Conservation (phyloP, 352 stramenopile species). For the Phytophthora melonis region DNA sequence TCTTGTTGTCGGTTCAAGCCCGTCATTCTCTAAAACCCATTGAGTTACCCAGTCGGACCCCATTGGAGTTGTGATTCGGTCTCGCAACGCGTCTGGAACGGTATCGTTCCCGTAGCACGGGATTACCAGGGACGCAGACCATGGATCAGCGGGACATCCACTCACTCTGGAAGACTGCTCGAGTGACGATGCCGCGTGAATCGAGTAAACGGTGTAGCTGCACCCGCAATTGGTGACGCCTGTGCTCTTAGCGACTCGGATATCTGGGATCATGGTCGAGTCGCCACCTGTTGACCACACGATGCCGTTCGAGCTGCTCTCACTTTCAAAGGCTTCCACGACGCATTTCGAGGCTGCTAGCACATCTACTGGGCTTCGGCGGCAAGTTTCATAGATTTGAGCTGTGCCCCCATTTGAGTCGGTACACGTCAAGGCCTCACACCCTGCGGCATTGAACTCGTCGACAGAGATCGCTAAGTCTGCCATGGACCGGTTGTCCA, state of each 20-base stretch:
- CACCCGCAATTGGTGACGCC: conserved; percentile 22
- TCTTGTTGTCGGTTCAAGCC: conserved; percentile 4
- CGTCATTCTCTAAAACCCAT: conserved; percentile 34
- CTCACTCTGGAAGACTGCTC: background rate
- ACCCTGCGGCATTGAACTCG: conserved; percentile 24
- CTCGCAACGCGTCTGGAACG: conserved; percentile 14
- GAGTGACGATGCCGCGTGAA: conserved; percentile 15
- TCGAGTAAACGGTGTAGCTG: conserved; percentile 31
- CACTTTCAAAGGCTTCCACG: conserved; percentile 19
- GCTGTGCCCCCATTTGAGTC: conserved; percentile 7
- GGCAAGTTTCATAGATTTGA: conserved; percentile 30
- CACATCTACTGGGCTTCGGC: conserved; percentile 21
- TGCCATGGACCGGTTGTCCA: conserved; percentile 32
- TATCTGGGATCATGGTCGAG: conserved; percentile 17
- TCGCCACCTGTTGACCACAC: conserved; percentile 33
- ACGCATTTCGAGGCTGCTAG: conserved; percentile 34
- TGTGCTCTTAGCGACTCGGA: conserved; percentile 24
- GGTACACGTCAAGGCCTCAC: conserved; percentile 22
- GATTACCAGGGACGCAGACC: conserved; percentile 37
- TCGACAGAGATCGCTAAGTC: conserved; percentile 28
- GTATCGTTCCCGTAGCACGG: conserved; percentile 42
- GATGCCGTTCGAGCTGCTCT: background rate
- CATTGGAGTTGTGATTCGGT: conserved; percentile 18
- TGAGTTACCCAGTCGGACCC: conserved; percentile 31
- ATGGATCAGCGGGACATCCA: conserved; percentile 21